Base-by-base conservation (phyloP, 108 stramenopile species). In the Nannochloropsis salina region DNA sequence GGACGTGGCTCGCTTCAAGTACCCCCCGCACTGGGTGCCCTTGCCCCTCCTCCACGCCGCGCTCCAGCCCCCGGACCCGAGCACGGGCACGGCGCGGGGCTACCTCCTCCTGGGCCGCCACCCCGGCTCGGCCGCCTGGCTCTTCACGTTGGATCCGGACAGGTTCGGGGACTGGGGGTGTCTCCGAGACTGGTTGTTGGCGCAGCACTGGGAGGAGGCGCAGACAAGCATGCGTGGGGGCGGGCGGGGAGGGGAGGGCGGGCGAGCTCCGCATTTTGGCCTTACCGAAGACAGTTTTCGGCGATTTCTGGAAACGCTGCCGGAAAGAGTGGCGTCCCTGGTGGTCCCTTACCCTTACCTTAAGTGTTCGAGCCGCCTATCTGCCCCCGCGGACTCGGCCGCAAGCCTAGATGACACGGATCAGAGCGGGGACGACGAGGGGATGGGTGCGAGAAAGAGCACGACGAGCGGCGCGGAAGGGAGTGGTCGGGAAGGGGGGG, bases 1-100 rank as follows among this genome's bases (percentile, higher is more conserved):
- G 93, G 96, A 97, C 90, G 93, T 95, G 47, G 96, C 96, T 81
- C 95, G 96, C 82, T 98, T 96, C 94, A 97, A 97, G 91, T 95
- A 96, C 92, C 95, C 96, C 2, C 92, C 95, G 43, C 95, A 93
- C 61, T 98, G 97, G 97, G 94, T 96, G 31, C 86, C 93, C 2
- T 86, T 95, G n/a, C 90, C 88, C 8, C 86, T 80, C 8, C 85
- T 98, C 43, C 91, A 88, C 47, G 85, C 86, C 1, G 90, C 95
- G 10, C 92, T 96, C 88, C 61, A 89, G 51, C 92, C 92, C 41
- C 22, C 92, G 0, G 96, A 97, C 89, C 81, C 90, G 31, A 92
- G 88, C 80, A 95, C 96, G 5, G 92, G 91, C 9, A 88, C 84
- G 80, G 84, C 93, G 31, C 92, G 98, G 31, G 98, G 98, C 31